A percentile compares a stretch with the other conserved stretches of the same genome.
phyloP scores from a whole-genome alignment of 148 eudicot species.

The Pharnaceum exiguum region DNA sequence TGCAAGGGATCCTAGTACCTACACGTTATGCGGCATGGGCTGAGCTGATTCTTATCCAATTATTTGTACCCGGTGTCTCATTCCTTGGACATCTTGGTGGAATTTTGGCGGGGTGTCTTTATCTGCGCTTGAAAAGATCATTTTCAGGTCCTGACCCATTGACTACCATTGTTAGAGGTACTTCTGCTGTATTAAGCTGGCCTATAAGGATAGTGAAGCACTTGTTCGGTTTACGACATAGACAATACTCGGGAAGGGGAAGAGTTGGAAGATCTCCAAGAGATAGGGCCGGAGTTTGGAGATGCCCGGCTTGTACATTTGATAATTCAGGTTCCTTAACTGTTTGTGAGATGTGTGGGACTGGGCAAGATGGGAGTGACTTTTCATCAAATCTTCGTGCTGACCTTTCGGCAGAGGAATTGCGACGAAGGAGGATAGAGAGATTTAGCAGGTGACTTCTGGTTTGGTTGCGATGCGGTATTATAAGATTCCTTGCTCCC shows the following conservation, averaged over 20 bases:
- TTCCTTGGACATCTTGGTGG: conserved; percentile 96
- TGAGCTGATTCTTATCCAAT: conserved; percentile 74
- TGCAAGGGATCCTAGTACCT: conserved; percentile 71
- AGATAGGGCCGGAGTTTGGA: conserved; percentile 43
- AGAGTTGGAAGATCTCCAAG: conserved; percentile 26
- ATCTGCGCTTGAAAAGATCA: conserved; percentile 41
- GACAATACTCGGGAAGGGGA: conserved; percentile 46
- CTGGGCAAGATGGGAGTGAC: conserved; percentile 33
- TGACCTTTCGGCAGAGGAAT: conserved; percentile 50
- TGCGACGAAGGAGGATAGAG: conserved; percentile 65
- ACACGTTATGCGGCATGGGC: conserved; percentile 84
- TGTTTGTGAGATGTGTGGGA: conserved; percentile 87
- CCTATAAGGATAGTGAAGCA: conserved; percentile 40
- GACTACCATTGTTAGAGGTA: conserved; percentile 29
- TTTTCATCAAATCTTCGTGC: conserved; percentile 11
- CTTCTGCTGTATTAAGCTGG: conserved; percentile 37
- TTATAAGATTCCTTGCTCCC: too few species aligned
- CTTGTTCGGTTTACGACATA: conserved; percentile 20
- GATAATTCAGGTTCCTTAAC: conserved; percentile 55
- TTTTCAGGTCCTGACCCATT: conserved; percentile 49
- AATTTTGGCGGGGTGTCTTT: conserved; percentile 74
- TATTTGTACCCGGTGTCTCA: conserved; percentile 77
- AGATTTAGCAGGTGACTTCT: conserved; percentile 56
- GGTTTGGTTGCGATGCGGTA: neutral
- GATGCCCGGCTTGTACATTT: conserved; percentile 70